phyloP scores from a whole-genome alignment of 352 stramenopile genomes.

The Phytopythium litorale region DNA sequence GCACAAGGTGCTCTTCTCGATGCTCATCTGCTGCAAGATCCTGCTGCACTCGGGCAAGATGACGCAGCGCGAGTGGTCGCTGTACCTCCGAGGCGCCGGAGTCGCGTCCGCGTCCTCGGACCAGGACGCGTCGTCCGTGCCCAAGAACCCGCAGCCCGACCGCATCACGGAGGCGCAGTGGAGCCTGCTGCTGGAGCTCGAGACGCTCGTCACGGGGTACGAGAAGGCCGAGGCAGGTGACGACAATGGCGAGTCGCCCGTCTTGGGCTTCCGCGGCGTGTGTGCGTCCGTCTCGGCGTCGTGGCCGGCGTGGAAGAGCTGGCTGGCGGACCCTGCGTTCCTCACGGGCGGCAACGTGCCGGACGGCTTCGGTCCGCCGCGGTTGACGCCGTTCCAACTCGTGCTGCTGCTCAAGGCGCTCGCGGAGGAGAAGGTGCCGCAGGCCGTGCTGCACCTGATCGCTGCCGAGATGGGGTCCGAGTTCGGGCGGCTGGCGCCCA shows the following conservation, averaged over 20 bases:
- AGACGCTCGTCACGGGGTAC: conserved; percentile 43
- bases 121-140: conserved; percentile 9
- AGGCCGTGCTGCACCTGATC: conserved; percentile 86
- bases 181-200: conserved; percentile 78
- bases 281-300: conserved; percentile 56
- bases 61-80: conserved; percentile 75
- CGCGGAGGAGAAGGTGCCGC: conserved; percentile 88
- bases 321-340: conserved; percentile 48
- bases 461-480: conserved; percentile 74
- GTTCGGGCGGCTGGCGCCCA: conserved; percentile 81
- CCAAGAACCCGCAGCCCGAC: conserved; percentile 60
- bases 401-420: conserved; percentile 75
- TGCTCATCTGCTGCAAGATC: conserved; percentile 95
- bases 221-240: neutral
- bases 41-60: conserved; percentile 79
- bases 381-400: conserved; percentile 67
- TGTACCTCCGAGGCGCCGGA: conserved; percentile 81
- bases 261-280: conserved; percentile 54
- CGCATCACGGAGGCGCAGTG: conserved; percentile 76
- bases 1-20: conserved; percentile 93
- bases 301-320: conserved; percentile 54
- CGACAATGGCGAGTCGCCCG: conserved; percentile 1
- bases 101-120: conserved; percentile 13
- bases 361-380: conserved; percentile 3
- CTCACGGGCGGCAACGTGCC: conserved; percentile 18